Base-by-base conservation (phyloP, 176 grass and related monocot species). In the Avena atlantica region DNA sequence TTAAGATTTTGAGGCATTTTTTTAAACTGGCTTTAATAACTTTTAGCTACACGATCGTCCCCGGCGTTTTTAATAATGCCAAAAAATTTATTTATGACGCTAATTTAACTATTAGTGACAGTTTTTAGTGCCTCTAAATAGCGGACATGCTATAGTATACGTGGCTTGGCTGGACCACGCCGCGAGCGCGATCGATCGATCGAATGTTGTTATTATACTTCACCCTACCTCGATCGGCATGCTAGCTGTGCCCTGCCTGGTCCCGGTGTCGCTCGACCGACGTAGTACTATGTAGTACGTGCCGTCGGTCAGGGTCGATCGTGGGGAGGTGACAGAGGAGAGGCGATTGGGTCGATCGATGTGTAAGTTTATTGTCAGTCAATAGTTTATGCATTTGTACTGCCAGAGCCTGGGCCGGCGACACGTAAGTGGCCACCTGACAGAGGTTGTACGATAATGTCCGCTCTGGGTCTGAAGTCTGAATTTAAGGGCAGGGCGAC, bases 141-240 rank as follows among this genome's bases (percentile, higher is more conserved):
- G 1, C 29, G 29, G 29, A 29, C 2, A 2, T 29, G 29, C 29
- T 29, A 29, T 29, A 29, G 29, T 29, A 17, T 37, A 37, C 29
- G 36, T 37, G 6, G 6, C 37, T 6, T 15, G 57, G 70, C 47
- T 60, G 57, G 71, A 84, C 62, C 83, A 76, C 51, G 83, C 65
- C 83, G 70, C 24, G 62, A 23, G 62, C 24, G 62, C 62, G 62
- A 29, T 65, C 62, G 1, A 13, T 27, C 25, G 1, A 60, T 24
- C 40, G 14, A 60, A 74, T 52, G 79, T 81, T 81, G 25, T 40
- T 40, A 40, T 6, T 40, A 40, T 40, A 40, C 15, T 24, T 20
- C 12, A 65, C 42, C 10, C 45, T 9, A 47, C 45, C 45, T 47
- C 45, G 45, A 1, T 8, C 8, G 6, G 44, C 44, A 8, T 25